Evolutionary conservation across 2,329 filamentous ascomycete species (phyloP), one percentile per base, ranked within the genome.

Genomic region (Lachnellula arida): DNA sequence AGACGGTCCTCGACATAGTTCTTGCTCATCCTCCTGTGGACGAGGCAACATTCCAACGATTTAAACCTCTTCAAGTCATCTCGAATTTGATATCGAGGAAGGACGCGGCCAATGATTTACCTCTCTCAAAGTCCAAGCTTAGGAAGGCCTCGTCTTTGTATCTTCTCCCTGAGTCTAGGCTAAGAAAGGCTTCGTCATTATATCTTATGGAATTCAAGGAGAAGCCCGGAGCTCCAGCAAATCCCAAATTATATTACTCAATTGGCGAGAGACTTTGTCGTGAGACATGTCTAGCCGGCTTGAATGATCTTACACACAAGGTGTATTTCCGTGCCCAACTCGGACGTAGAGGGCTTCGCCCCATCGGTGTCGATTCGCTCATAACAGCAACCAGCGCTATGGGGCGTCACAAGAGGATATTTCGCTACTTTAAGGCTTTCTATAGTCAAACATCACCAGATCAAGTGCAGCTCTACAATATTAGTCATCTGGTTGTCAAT

Each of bases 171-270:
- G 25, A 42, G 17, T 25, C 54, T 2, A 61, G 53, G 4, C 34
- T 69, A 11, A 46, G 40, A 28, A 65, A 63, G 47, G 66, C 63
- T 5, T 53, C 55, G 8, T 52, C 55, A 6, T 57, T 71, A 34
- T 71, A 64, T 49, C 58, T 69, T 7, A 56, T 60, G 15, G 53
- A 61, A 14, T 65, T 67, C 39, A 58, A 49, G 15, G 53, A 61
- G 9, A 59, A 63, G 22, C 63, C 62, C 7, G 4, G 52, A 48
- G 25, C 23, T 11, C 17, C 57, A 60, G 35, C 48, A 51, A 17
- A 49, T 40, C 3, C 42, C n/a, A 15, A 46, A 15, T 17, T 35
- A 17, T 39, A 39, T 22, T 47, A 23, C 42, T 50, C 42, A 15
- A 40, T 68, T 17, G 65, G 65, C 17, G 40, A 55, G 37, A 44